phyloP scores from a whole-genome alignment of 768 basidiomycete genomes.

The Amanita molliuscula region DNA sequence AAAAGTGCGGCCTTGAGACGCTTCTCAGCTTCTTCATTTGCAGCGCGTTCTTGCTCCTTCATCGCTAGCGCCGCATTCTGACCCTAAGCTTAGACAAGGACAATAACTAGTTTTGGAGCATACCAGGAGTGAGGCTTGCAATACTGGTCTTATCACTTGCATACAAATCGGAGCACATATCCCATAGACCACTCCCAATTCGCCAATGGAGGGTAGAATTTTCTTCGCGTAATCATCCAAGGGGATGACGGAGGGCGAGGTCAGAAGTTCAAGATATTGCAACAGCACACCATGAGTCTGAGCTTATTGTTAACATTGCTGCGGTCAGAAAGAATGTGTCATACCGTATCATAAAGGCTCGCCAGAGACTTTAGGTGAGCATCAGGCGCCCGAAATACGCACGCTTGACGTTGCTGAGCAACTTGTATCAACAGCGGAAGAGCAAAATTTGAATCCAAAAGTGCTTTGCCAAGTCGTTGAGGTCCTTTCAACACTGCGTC shows the following conservation, averaged over 20 bases:
- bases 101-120: constrained; percentile 13
- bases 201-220: constrained; percentile 63
- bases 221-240: constrained; percentile 65
- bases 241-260: constrained; percentile 55
- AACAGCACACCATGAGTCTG: constrained; percentile 88
- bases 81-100: neutral
- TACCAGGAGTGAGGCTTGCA: constrained; percentile 55
- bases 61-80: constrained; percentile 53
- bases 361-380: constrained; percentile 81
- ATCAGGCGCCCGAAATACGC: constrained; percentile 63
- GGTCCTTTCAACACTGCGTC: constrained; percentile 59
- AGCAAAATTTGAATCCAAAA: constrained; percentile 67
- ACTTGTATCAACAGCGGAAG: constrained; percentile 86
- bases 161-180: constrained; percentile 84
- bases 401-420: constrained; percentile 83
- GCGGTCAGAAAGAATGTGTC: constrained; percentile 17
- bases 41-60: constrained; percentile 59
- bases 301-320: constrained; percentile 10
- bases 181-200: constrained; percentile 67
- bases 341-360: constrained; percentile 79
- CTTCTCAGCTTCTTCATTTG: constrained; percentile 70
- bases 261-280: constrained; percentile 87
- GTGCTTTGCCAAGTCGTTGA: constrained; percentile 50
- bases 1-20: constrained; percentile 72
- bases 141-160: constrained; percentile 84